Conservation (phyloP, 306 rosid genomes). For the Myrica gale region DNA sequence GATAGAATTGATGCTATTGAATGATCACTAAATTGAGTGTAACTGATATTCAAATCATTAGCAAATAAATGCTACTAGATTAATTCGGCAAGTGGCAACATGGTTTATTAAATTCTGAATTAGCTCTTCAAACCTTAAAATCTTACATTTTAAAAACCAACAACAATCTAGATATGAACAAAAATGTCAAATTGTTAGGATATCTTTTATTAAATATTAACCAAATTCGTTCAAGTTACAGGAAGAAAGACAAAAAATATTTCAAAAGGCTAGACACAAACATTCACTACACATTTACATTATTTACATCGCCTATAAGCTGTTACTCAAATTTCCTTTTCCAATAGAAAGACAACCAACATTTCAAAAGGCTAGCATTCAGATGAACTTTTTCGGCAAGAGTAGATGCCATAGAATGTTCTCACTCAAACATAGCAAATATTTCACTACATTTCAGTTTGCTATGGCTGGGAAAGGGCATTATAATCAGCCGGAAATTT, state of each 20-base stretch:
- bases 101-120: background rate
- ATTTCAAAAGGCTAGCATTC: background rate
- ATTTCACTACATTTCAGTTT: background rate
- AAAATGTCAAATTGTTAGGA: background rate
- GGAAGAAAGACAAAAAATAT: background rate
- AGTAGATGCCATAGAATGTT: background rate
- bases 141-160: background rate
- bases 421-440: background rate
- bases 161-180: background rate
- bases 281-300: background rate
- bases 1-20: background rate
- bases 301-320: background rate
- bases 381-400: background rate
- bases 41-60: background rate
- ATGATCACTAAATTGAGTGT: background rate
- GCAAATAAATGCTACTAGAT: background rate
- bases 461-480: no score
- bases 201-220: background rate
- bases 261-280: no score
- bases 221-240: background rate
- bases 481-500: background rate
- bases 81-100: background rate
- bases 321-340: background rate
- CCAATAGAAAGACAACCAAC: background rate
- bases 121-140: background rate